Percentiles rank a stretch among this genome's conserved stretches.
Conservation (phyloP, 2,329 filamentous ascomycete species). For the Domatiomyces catenatus region DNA sequence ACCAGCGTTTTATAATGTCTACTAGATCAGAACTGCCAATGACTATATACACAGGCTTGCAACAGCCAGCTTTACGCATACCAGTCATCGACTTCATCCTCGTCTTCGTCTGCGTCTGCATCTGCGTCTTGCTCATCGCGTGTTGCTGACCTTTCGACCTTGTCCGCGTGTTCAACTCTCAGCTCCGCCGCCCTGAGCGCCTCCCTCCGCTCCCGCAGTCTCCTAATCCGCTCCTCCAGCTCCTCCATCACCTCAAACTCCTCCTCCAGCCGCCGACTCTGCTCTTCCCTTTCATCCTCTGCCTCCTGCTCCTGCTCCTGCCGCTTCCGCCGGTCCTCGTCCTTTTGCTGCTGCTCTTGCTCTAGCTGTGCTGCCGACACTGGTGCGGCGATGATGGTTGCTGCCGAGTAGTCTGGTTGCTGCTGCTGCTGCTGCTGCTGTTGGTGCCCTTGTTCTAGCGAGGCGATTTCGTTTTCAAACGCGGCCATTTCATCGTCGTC, state of each 20-base stretch:
- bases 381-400: constrained; percentile 54
- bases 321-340: constrained; percentile 27
- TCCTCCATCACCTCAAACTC: constrained; percentile 75
- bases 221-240: constrained; percentile 54
- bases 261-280: constrained; percentile 53
- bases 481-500: constrained; percentile 76
- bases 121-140: constrained; percentile 31
- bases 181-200: constrained; percentile 38
- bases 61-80: constrained; percentile 5
- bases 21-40: background rate
- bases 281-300: constrained; percentile 62
- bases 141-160: constrained; percentile 17
- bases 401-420: constrained; percentile 26
- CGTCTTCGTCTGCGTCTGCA: constrained; percentile 41
- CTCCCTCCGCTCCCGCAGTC: constrained; percentile 56
- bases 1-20: too few relatives aligned
- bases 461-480: constrained; percentile 68
- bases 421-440: constrained; percentile 18
- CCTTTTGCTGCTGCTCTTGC: constrained; percentile 29
- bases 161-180: too few relatives aligned
- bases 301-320: constrained; percentile 37
- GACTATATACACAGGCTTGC: background rate
- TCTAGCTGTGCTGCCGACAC: constrained; percentile 49
- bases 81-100: constrained; percentile 33
- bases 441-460: constrained; percentile 23